Base-by-base conservation (phyloP, 768 basidiomycete genomes). In the Mycena leptocephala region DNA sequence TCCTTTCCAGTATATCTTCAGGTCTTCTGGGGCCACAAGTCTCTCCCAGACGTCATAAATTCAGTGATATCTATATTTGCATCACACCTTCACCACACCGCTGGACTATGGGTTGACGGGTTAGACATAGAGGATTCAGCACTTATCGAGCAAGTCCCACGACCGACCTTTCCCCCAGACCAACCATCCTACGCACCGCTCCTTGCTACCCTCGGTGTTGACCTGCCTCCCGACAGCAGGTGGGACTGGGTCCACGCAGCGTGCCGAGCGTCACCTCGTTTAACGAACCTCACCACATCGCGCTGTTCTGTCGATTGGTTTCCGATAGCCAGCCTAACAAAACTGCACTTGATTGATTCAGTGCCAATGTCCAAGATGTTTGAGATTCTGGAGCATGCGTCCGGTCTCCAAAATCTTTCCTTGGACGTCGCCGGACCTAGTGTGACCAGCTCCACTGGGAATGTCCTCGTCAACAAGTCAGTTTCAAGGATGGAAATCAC, bases 191-290 rank as follows among this genome's bases (percentile, higher is more conserved):
- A 33, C 43, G 75, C 75, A 6, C 75, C 75, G 20, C 28, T 72
- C 20, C 66, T 72, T 16, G 43, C 58, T 14, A 28, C 30, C 33
- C 9, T 76, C 20, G 65, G 69, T 24, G 64, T 41, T 26, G 70
- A 76, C 32, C 30, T 76, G 9, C 70, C 75, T 18, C 75, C 75
- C 5, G n/a, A 30, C 30, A 46, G 59, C n/a, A 10, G 22, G 33
- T 72, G 70, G 70, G 75, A 76, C 33, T 76, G 75, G 75, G 64
- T 72, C 24, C 37, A 59, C 58, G 46, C 51, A 20, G 66, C 51
- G 24, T 72, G 51, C 53, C 48, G 20, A 24, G 70, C 65, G 24
- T 55, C 75, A 16, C 70, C 75, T 61, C 20, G 70, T 63, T 26
- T 76, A 53, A 8, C 43, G 6, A 33, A 37, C 11, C 70, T 76